Conservation (phyloP, 2,329 filamentous ascomycete species). For the Blumeriella jaapii region DNA sequence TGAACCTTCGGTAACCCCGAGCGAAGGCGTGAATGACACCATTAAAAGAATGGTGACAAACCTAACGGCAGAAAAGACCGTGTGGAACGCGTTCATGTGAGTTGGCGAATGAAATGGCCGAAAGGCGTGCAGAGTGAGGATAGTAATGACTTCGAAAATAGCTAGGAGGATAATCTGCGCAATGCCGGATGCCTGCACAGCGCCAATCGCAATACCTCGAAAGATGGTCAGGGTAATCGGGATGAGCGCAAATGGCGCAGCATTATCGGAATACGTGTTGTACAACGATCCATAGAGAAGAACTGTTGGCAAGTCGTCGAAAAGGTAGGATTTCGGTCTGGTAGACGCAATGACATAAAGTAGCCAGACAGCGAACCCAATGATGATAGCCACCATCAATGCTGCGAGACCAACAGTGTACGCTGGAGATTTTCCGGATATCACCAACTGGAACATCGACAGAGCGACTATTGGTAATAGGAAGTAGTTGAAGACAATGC, state of each 20-base stretch:
- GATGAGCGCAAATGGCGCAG: conserved; percentile 79
- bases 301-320: conserved; percentile 85
- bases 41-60: conserved; percentile 66
- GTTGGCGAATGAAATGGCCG: conserved; percentile 82
- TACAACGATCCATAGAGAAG: conserved; percentile 87
- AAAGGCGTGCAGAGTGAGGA: conserved; percentile 80
- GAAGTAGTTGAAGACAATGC: conserved; percentile 87
- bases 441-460: conserved; percentile 84
- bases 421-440: conserved; percentile 53
- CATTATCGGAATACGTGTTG: conserved; percentile 93
- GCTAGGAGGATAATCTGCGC: conserved; percentile 86
- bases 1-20: conserved; percentile 64
- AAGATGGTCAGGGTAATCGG: conserved; percentile 77
- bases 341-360: conserved; percentile 70
- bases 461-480: conserved; percentile 76
- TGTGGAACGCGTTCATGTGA: conserved; percentile 95
- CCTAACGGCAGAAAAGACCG: conserved; percentile 67
- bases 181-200: conserved; percentile 83
- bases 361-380: conserved; percentile 67
- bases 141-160: conserved; percentile 85
- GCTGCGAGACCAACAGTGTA: conserved; percentile 66
- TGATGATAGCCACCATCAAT: conserved; percentile 59
- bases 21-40: conserved; percentile 72
- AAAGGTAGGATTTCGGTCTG: conserved; percentile 74
- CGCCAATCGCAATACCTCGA: conserved; percentile 82